A percentile compares a stretch with the other conserved stretches of the same genome.
phyloP scores from a whole-genome alignment of 371 early-diverging fungal species.

The Rhizopus delemar region DNA sequence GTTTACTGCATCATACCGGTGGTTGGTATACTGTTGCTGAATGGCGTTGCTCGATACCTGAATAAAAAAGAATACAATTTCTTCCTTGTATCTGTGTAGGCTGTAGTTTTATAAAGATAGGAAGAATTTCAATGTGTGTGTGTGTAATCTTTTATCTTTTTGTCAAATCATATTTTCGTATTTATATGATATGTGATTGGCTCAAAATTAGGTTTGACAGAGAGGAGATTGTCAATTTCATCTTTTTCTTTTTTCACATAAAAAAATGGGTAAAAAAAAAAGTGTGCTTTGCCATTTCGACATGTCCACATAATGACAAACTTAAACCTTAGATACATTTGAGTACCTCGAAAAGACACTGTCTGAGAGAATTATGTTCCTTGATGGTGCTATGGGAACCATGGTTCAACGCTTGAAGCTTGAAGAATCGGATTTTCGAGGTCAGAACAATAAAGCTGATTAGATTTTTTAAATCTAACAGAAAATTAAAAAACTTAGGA shows the following conservation, averaged over 20 bases:
- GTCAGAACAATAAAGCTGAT: slow-evolving; percentile 29
- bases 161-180: no score
- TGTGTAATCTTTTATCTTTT: no score
- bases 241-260: background rate
- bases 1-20: slow-evolving; percentile 41
- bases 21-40: slow-evolving; percentile 43
- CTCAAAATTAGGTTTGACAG: background rate
- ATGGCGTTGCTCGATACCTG: slow-evolving; percentile 32
- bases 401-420: slow-evolving; percentile 86
- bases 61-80: background rate
- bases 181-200: background rate
- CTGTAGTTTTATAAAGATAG: no score
- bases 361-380: slow-evolving; percentile 83
- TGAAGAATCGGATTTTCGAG: slow-evolving; percentile 82
- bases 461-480: background rate
- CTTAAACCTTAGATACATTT: slow-evolving; percentile 38
- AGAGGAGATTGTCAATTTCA: background rate
- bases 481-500: slow-evolving; percentile 31
- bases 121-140: no score
- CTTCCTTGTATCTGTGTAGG: no score
- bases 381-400: slow-evolving; percentile 95
- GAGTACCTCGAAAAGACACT: slow-evolving; percentile 77
- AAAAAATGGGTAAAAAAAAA: no score
- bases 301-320: no score
- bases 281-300: no score